Evolutionary conservation across 1,139 yeast genomes (phyloP), one percentile per base, ranked within the genome.

Genomic region (Saccharomycopsis crataegensis): DNA sequence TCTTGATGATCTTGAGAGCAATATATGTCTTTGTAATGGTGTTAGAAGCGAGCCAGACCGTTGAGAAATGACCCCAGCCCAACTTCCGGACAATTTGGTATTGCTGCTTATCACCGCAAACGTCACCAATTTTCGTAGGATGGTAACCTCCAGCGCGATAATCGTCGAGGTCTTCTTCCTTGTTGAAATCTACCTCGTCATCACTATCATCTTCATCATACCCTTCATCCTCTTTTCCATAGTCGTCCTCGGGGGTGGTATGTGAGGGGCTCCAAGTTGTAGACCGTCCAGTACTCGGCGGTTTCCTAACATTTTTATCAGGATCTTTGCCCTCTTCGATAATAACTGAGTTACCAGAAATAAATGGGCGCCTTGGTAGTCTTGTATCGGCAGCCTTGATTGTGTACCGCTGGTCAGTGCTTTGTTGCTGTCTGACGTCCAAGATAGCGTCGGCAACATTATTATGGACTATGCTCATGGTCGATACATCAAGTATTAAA

Each of bases 61-160:
- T 84, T 41, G 88, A 82, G 62, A 85, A 85, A 65, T 85, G 90
- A 31, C 93, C 93, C 90, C 91, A 83, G 0, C 93, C 93, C 11
- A 86, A 69, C 63, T 86, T 86, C 53, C 93, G 72, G 40, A 83
- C 80, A 40, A 86, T 70, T 0, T 79, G 71, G 16, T 47, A 47
- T 55, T 76, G 70, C 58, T 74, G 73, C 8, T 75, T 73, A 41
- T 76, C 71, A 59, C 83, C 82, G 65, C 83, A 85, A 16, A 70
- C 69, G 64, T 86, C 94, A 4, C 93, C 91, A 55, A 82, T 78
- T 62, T 65, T 81, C 6, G 89, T 86, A 0, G 94, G 90, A 64
- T 85, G 93, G 65, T 86, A 86, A 0, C 95, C 95, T 17, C 93
- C 93, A 12, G 77, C 78, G 55, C 76, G 78, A 65, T 86, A 86